Conservation (phyloP, 306 rosid species). For the Sindora glabra region DNA sequence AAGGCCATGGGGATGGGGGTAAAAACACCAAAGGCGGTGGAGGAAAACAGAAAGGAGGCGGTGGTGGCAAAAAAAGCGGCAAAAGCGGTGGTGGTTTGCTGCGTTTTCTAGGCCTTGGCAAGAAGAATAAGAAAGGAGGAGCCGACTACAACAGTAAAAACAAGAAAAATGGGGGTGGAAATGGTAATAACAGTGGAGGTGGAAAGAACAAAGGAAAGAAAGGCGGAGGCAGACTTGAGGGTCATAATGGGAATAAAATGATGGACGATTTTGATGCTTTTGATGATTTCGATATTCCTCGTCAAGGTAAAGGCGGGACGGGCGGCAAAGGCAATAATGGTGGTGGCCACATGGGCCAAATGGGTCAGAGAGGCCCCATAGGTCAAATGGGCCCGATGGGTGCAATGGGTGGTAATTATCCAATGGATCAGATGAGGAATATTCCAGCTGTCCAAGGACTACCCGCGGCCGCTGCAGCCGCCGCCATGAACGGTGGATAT, state of each 20-base stretch:
- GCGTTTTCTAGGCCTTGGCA: slow-evolving; percentile 43
- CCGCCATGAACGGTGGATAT: slow-evolving; percentile 57
- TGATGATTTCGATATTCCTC: slow-evolving; percentile 40
- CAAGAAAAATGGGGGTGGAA: slow-evolving; percentile 26
- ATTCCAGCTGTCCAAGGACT: slow-evolving; percentile 75
- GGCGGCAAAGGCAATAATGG: slow-evolving; percentile 4
- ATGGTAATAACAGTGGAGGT: slow-evolving; percentile 34
- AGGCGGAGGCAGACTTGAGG: slow-evolving; percentile 26
- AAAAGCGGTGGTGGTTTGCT: slow-evolving; percentile 40
- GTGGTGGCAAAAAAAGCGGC: slow-evolving; percentile 22
- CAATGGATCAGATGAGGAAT: slow-evolving; percentile 47
- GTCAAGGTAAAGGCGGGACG: slow-evolving; percentile 42
- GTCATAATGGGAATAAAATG: slow-evolving; percentile 18
- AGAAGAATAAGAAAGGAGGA: slow-evolving; percentile 47
- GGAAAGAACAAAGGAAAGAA: slow-evolving; percentile 40
- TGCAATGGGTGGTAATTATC: slow-evolving; percentile 15
- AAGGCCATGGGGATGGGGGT: slow-evolving; percentile 13
- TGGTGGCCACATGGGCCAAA: slow-evolving; percentile 35
- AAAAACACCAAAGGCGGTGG: slow-evolving; percentile 30
- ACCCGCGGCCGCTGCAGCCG: slow-evolving; percentile 45
- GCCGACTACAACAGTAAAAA: slow-evolving; percentile 14
- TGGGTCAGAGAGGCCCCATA: slow-evolving; percentile 25
- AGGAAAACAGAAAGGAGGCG: slow-evolving; percentile 20
- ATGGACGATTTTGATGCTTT: slow-evolving; percentile 35
- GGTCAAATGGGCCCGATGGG: slow-evolving; percentile 34